phyloP scores from a whole-genome alignment of 768 basidiomycete species.

The Rubroboletus pulcherrimus region DNA sequence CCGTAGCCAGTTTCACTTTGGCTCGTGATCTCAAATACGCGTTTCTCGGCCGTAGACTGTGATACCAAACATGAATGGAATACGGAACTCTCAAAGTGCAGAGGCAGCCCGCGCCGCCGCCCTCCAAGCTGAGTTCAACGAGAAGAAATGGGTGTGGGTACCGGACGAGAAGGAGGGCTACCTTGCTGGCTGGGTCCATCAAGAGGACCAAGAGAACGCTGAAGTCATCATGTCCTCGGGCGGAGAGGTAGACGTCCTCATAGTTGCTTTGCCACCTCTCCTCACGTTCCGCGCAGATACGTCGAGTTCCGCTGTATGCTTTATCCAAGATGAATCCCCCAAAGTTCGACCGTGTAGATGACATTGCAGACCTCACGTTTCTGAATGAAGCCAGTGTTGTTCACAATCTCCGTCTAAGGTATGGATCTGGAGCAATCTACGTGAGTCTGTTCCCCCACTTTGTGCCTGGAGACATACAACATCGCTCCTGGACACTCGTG shows the following conservation, averaged over 20 bases:
- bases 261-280: neutral
- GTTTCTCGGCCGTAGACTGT: constrained; percentile 4
- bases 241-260: constrained; percentile 59
- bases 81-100: constrained; percentile 45
- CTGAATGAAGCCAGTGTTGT: constrained; percentile 98
- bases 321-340: constrained; percentile 97
- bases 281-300: constrained; percentile 41
- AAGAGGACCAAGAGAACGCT: constrained; percentile 77
- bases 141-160: constrained; percentile 99
- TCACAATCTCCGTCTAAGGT: constrained; percentile 92
- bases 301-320: constrained; percentile 70
- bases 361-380: constrained; percentile 97
- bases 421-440: constrained; percentile 89
- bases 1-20: constrained; percentile 3
- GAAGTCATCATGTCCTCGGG: constrained; percentile 83
- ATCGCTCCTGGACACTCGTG: constrained; percentile 3
- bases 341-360: constrained; percentile 96
- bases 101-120: constrained; percentile 84
- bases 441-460: constrained; percentile 44
- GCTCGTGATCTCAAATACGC: constrained; percentile 8
- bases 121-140: constrained; percentile 92
- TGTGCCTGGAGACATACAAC: neutral
- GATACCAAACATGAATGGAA: constrained; percentile 41
- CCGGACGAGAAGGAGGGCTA: constrained; percentile 92
- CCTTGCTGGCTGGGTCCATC: constrained; percentile 89